These are phyloP conservation scores for Phycomyces blakesleeanus DNA, from an alignment of 192 early-diverging fungal species.

Conservation along the genomic window DNA sequence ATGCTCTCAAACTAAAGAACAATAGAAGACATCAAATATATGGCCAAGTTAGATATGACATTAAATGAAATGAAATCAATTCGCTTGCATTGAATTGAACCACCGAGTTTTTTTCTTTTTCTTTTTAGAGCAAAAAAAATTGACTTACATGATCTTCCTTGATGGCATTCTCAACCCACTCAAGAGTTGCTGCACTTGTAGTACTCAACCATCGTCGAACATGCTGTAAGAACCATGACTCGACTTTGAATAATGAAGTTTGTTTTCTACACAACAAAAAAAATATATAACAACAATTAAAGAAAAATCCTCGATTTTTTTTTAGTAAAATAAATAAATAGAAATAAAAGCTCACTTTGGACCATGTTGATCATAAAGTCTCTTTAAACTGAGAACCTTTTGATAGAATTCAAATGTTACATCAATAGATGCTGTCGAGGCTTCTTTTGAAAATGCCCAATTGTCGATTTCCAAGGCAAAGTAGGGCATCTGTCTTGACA, in stretches of 20 bases:
- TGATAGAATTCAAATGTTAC: constrained; percentile 52
- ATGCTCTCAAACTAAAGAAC: constrained; percentile 49
- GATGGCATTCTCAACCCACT: constrained; percentile 67
- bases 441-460: constrained; percentile 41
- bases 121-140: neutral
- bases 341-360: constrained; percentile 37
- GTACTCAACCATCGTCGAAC: constrained; percentile 60
- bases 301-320: too few species aligned
- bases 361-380: constrained; percentile 44
- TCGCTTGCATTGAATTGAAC: too few species aligned
- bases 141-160: constrained; percentile 55
- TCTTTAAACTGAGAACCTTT: constrained; percentile 39
- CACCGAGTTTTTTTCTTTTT: neutral
- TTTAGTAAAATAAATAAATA: neutral
- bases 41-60: too few species aligned
- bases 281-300: neutral
- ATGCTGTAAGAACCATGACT: constrained; percentile 65
- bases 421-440: constrained; percentile 38
- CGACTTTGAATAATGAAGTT: constrained; percentile 57
- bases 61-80: too few species aligned
- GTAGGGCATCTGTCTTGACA: constrained; percentile 48
- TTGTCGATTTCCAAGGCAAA: constrained; percentile 56
- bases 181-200: constrained; percentile 56
- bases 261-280: constrained; percentile 23
- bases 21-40: neutral